These are phyloP conservation scores for Silene uniflora DNA, from an alignment of 148 eudicot genomes.

Conservation along the genomic window DNA sequence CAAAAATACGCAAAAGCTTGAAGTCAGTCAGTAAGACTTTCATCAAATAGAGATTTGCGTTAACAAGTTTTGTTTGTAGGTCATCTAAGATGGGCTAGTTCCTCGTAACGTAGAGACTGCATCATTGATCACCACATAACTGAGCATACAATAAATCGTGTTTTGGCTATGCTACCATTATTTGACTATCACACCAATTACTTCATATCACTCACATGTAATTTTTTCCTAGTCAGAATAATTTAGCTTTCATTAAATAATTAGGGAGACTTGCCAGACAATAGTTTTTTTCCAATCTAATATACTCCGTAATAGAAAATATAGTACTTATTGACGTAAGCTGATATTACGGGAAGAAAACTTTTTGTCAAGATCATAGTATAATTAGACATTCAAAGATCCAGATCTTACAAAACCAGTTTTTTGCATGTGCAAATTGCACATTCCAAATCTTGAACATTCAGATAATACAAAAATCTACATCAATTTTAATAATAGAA, in stretches of 20 bases:
- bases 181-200: not conserved
- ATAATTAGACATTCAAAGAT: constrained; percentile 21
- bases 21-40: not conserved
- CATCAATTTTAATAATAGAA: constrained; percentile 8
- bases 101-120: not conserved
- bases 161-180: not conserved
- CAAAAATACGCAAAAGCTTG: not conserved
- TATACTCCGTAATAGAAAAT: not conserved
- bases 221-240: not conserved
- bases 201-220: constrained; percentile 1
- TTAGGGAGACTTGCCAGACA: not conserved
- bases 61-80: not conserved
- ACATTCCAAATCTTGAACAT: constrained; percentile 12
- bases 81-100: not conserved
- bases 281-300: not conserved
- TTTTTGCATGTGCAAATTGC: constrained; percentile 23
- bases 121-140: not conserved
- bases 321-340: not conserved
- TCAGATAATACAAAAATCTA: not conserved
- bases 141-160: not conserved
- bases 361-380: constrained; percentile 12
- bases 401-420: constrained; percentile 23
- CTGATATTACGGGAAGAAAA: not conserved
- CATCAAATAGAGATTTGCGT: not conserved
- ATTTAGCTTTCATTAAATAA: not conserved